These are phyloP conservation scores for Teunomyces stri DNA, from an alignment of 805 yeast species.

Conservation along the genomic window DNA sequence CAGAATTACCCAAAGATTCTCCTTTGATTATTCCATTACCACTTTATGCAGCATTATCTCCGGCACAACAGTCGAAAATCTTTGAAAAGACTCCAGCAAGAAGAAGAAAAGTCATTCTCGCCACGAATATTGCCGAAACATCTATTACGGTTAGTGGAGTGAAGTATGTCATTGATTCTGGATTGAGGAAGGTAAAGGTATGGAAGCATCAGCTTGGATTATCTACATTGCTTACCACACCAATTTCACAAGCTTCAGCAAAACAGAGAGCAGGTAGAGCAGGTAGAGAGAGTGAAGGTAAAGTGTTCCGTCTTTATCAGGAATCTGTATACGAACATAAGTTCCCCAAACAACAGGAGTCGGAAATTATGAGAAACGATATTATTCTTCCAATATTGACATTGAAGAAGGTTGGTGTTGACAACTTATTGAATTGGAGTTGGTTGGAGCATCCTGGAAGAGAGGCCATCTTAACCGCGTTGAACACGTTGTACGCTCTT, in stretches of 20 bases:
- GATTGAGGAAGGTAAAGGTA: constrained; percentile 87
- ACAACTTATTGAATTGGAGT: constrained; percentile 80
- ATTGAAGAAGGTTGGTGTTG: constrained; percentile 77
- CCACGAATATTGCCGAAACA: constrained; percentile 97
- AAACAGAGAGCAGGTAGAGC: constrained; percentile 97
- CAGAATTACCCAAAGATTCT: constrained; percentile 66
- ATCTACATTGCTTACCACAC: constrained; percentile 88
- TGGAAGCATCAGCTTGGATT: constrained; percentile 93
- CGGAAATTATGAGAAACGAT: constrained; percentile 87
- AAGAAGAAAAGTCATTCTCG: constrained; percentile 79
- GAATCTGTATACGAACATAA: constrained; percentile 60
- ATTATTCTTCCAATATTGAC: constrained; percentile 81
- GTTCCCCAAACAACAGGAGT: constrained; percentile 79
- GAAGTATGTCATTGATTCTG: constrained; percentile 88
- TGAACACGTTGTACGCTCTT: constrained; percentile 72
- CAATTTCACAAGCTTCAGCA: constrained; percentile 92
- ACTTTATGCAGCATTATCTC: constrained; percentile 90
- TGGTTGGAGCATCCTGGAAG: constrained; percentile 93
- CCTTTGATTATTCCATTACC: constrained; percentile 80
- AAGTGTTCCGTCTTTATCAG: constrained; percentile 78
- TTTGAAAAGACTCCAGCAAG: constrained; percentile 63
- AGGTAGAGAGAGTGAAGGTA: constrained; percentile 94
- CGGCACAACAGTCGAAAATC: constrained; percentile 76
- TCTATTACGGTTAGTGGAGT: constrained; percentile 96
- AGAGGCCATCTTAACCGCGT: constrained; percentile 70